phyloP scores from a whole-genome alignment of 2,329 filamentous ascomycete species.

The Aspergillus versicolor region DNA sequence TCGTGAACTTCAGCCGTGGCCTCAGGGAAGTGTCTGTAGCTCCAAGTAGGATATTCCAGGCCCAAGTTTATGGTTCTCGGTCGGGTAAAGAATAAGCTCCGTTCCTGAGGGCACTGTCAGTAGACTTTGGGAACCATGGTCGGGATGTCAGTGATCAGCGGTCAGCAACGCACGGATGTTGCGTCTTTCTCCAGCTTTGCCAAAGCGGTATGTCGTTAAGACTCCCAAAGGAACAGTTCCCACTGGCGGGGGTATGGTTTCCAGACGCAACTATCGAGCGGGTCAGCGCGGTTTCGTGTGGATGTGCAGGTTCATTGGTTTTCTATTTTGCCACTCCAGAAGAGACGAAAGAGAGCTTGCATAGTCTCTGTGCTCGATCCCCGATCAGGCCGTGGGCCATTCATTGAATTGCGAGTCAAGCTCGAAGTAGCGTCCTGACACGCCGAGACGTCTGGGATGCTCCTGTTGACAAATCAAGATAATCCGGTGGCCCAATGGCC shows the following conservation, averaged over 20 bases:
- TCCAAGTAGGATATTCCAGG: not conserved
- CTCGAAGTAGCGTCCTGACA: not conserved
- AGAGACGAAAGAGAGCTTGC: not conserved
- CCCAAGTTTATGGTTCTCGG: not conserved
- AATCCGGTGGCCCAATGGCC: not conserved
- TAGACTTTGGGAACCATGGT: not conserved
- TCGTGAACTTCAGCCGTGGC: no score
- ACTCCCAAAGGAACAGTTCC: conserved; percentile 11
- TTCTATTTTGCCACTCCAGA: not conserved
- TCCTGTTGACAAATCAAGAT: not conserved
- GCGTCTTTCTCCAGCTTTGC: not conserved
- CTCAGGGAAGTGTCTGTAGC: not conserved
- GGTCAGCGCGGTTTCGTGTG: not conserved
- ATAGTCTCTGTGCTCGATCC: not conserved
- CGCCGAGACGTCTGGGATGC: not conserved
- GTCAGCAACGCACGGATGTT: not conserved
- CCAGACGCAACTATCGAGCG: conserved; percentile 2
- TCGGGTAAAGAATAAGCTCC: not conserved
- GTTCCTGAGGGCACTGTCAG: not conserved
- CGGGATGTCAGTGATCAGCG: not conserved
- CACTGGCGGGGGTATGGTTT: conserved; percentile 15
- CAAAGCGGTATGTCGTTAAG: conserved; percentile 7
- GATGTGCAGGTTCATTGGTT: not conserved
- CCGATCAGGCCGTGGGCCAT: not conserved
- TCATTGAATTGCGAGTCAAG: not conserved